Evolutionary conservation across 306 rosid genomes (phyloP).

Genomic region (Ammopiptanthus mongolicus): DNA sequence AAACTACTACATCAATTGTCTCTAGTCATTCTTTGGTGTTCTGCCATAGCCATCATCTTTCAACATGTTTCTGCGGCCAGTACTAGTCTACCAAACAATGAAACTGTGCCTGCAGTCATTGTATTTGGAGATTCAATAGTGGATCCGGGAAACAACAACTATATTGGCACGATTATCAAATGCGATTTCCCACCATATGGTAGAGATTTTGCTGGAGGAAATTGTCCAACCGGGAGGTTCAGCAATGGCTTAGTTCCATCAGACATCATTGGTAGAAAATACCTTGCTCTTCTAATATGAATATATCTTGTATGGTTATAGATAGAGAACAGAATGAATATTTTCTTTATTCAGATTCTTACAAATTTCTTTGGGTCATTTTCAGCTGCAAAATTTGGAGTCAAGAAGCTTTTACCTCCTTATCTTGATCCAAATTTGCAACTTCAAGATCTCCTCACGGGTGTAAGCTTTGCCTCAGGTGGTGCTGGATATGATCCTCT

Average conservation of each 20-base stretch:
- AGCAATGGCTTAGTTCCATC: conserved; percentile 64
- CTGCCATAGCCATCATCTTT: conserved; percentile 6
- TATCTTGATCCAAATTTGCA: conserved; percentile 56
- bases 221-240: conserved; percentile 59
- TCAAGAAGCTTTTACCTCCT: conserved; percentile 62
- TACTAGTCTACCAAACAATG: conserved; percentile 20
- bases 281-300: background rate
- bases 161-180: conserved; percentile 38
- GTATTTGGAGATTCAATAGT: conserved; percentile 76
- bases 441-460: conserved; percentile 58
- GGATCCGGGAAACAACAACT: conserved; percentile 75
- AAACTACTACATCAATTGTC: background rate
- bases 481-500: conserved; percentile 85
- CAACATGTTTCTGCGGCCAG: conserved; percentile 8
- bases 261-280: conserved; percentile 46
- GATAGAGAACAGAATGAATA: background rate
- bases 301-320: background rate
- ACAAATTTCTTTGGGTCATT: background rate
- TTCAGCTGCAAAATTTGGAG: conserved; percentile 58
- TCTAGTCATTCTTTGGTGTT: background rate
- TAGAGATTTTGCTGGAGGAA: conserved; percentile 41
- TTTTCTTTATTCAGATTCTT: background rate
- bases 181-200: conserved; percentile 79
- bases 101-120: conserved; percentile 54
- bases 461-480: conserved; percentile 81